Percentiles rank a stretch among this genome's conserved stretches.
Conservation (phyloP, 2,329 filamentous ascomycete genomes). For the Shiraia sp. region DNA sequence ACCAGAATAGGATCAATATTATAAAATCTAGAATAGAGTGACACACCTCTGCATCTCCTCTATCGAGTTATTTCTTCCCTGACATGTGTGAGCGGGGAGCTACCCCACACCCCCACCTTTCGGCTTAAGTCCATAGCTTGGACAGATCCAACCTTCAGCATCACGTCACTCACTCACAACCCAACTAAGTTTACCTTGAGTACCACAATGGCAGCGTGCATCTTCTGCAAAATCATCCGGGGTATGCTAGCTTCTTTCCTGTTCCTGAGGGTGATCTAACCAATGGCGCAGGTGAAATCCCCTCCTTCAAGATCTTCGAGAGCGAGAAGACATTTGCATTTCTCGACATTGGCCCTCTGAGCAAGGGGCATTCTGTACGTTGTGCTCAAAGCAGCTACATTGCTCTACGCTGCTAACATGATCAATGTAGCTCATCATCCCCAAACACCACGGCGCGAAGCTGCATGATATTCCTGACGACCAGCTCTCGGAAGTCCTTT, state of each 20-base stretch:
- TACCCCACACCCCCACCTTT: constrained; percentile 29
- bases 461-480: constrained; percentile 93
- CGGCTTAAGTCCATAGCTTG: constrained; percentile 13
- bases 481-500: constrained; percentile 77
- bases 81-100: constrained; percentile 5
- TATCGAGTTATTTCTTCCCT: constrained; percentile 4
- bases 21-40: no score
- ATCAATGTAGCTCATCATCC: constrained; percentile 80
- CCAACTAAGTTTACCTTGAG: constrained; percentile 16
- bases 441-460: constrained; percentile 91
- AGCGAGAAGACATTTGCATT: constrained; percentile 92
- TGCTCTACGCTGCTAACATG: background rate
- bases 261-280: constrained; percentile 8
- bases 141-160: constrained; percentile 16
- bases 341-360: constrained; percentile 91
- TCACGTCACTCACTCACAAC: constrained; percentile 24
- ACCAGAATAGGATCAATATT: background rate
- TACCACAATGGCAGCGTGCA: constrained; percentile 68
- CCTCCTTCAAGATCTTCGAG: constrained; percentile 94
- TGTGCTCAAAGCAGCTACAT: no score
- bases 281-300: constrained; percentile 77
- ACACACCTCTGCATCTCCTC: no score
- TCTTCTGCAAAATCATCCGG: constrained; percentile 99
- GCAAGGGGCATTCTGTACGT: constrained; percentile 83
- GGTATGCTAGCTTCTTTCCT: constrained; percentile 53